Evolutionary conservation across 2,329 filamentous ascomycete species (phyloP).

Genomic region (Periconia sp.): DNA sequence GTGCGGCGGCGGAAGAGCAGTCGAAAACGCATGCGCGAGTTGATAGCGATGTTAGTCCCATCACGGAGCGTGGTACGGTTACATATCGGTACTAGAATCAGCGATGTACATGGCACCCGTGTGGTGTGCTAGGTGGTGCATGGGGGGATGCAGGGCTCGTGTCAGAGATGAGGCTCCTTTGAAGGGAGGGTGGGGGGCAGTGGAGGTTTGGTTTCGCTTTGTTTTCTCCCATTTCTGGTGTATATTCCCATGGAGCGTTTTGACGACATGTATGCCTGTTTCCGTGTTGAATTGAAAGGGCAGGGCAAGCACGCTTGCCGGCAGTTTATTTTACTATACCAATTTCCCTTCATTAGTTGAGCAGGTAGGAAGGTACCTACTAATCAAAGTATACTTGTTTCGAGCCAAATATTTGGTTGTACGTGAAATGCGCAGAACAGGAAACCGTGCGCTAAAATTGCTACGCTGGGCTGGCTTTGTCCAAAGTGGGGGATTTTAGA

Average conservation of each 20-base stretch:
- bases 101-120: too few relatives aligned
- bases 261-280: not conserved
- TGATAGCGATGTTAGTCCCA: conserved; percentile 36
- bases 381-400: too few relatives aligned
- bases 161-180: not conserved
- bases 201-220: not conserved
- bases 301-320: too few relatives aligned
- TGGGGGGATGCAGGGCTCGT: not conserved
- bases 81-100: conserved; percentile 38
- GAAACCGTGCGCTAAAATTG: too few relatives aligned
- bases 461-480: not conserved
- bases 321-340: too few relatives aligned
- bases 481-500: not conserved
- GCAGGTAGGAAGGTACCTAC: too few relatives aligned
- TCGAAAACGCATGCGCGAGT: conserved; percentile 3
- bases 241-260: not conserved
- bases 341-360: too few relatives aligned
- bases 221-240: not conserved
- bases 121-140: not conserved
- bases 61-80: conserved; percentile 39
- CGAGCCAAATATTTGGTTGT: too few relatives aligned
- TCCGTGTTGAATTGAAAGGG: too few relatives aligned
- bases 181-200: not conserved
- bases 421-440: too few relatives aligned
- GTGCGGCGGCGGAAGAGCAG: conserved; percentile 30